Base-by-base conservation (phyloP, 768 basidiomycete genomes). In the Saitozyma podzolica region DNA sequence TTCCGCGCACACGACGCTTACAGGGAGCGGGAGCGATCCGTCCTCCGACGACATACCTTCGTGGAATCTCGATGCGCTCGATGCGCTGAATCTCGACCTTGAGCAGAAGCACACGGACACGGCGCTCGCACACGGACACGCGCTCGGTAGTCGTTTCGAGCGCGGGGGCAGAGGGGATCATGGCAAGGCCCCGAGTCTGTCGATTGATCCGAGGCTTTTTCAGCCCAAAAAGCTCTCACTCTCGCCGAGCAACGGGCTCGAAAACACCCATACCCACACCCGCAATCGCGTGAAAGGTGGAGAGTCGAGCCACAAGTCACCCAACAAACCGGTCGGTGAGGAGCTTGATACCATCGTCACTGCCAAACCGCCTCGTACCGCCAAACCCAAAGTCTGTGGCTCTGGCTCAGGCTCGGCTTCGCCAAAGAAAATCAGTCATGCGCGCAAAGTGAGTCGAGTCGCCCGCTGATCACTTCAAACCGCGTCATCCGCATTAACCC, bases 371-470 rank as follows among this genome's bases (percentile, higher is more conserved):
- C 45, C n/a, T 17, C 13, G 45, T 6, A 47, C 43, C 3, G 61
- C 53, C 49, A 66, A 58, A 49, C 54, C 40, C 45, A 64, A 55
- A 52, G 19, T 17, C 4, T 50, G 54, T 20, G 61, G 52, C 13
- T n/a, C n/a, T n/a, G n/a, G n/a, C n/a, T n/a, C n/a, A n/a, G n/a
- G n/a, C n/a, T 29, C 29, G 29, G 29, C 29, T 29, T 64, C 58
- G 17, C 54, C 58, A 19, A 73, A 73, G 60, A 75, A 71, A 56
- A 56, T 66, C 42, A 69, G 67, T 43, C 74, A 75, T 61, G 74
- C 74, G 40, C 61, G 74, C 29, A 75, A 75, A 58, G 74, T 73
- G 40, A 58, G 67, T 63, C 29, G 3, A 17, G 39, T 42, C 55
- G 9, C 55, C 43, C 56, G 14, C 5, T 29, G 2, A 29, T 29